Base-by-base conservation (phyloP, 2,329 filamentous ascomycete species). In the Talaromyces sp. region DNA sequence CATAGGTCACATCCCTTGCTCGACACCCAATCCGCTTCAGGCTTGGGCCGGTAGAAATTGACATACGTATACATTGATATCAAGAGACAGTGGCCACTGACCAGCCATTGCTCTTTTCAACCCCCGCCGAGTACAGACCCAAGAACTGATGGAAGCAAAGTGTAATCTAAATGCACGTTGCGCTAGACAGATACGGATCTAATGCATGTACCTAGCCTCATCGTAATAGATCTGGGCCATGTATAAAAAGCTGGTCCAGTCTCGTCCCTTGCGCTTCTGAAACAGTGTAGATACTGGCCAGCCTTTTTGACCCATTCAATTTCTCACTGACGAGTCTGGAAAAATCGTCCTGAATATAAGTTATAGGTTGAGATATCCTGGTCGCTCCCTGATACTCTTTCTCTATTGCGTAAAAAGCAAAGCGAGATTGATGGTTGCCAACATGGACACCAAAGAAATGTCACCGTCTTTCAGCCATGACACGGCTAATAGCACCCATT, bases 221-320 rank as follows among this genome's bases (percentile, higher is more conserved):
- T 45, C 37, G 31, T 27, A 57, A 27, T 22, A 56, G 52, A 56
- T 39, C 52, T n/a, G 14, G 16, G 52, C n/a, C 31, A 37, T 33
- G 19, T 56, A 59, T 59, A 59, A 59, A 58, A 27, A 19, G 56
- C n/a, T 47, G 27, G 27, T 6, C 27, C 56, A n/a, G 56, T 43
- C 8, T 50, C 22, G 43, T 33, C 35, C 60, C 60, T 27, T 39
- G 35, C 35, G 31, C 35, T 27, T 24, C 47, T 62, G 37, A 33
- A 27, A 57, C 37, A 52, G n/a, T 49, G 41, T 27, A 57, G 61
- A 63, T 57, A 14, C 61, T 63, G 61, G 61, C 61, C 61, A 63
- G 61, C 61, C 61, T 63, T 56, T 62, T 35, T n/a, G 16, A n/a
- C 56, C 33, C 19, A 22, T 31, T 13, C 22, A 43, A 37, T 57